phyloP scores from a whole-genome alignment of 1,284 basidiomycete species.

The Termitomyces sp. region DNA sequence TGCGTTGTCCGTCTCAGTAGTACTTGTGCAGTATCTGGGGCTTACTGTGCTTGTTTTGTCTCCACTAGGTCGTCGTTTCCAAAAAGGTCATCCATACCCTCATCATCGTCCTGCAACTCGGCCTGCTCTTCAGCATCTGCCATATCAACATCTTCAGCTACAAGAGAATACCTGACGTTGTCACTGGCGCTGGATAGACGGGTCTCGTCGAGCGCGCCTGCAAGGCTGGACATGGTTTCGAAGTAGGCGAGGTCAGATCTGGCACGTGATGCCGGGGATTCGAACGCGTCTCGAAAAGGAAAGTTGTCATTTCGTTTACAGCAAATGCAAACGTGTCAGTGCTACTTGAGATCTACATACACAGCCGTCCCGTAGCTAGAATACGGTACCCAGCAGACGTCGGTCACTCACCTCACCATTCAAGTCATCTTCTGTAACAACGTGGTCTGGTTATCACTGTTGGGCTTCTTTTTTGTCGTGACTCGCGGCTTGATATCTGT shows the following conservation, averaged over 20 bases:
- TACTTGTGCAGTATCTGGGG: slow-evolving; percentile 9
- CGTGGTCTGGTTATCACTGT: slow-evolving; percentile 14
- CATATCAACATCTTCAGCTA: slow-evolving; percentile 39
- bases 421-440: slow-evolving; percentile 4
- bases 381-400: background rate
- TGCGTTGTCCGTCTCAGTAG: background rate
- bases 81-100: slow-evolving; percentile 74
- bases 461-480: slow-evolving; percentile 5
- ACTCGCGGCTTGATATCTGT: slow-evolving; percentile 11
- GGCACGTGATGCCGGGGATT: slow-evolving; percentile 11
- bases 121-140: slow-evolving; percentile 24
- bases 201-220: slow-evolving; percentile 36
- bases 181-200: slow-evolving; percentile 13
- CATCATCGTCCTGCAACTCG: slow-evolving; percentile 40
- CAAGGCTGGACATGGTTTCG: slow-evolving; percentile 33
- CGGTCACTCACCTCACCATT: background rate
- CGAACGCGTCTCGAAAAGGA: background rate
- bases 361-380: slow-evolving; percentile 8
- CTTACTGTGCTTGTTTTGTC: slow-evolving; percentile 36
- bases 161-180: slow-evolving; percentile 8
- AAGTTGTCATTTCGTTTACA: background rate
- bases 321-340: background rate
- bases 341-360: background rate
- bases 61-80: slow-evolving; percentile 65
- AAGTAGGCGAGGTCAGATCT: background rate